Conservation (phyloP, 2,329 filamentous ascomycete species). For the Colletotrichum tabaci region DNA sequence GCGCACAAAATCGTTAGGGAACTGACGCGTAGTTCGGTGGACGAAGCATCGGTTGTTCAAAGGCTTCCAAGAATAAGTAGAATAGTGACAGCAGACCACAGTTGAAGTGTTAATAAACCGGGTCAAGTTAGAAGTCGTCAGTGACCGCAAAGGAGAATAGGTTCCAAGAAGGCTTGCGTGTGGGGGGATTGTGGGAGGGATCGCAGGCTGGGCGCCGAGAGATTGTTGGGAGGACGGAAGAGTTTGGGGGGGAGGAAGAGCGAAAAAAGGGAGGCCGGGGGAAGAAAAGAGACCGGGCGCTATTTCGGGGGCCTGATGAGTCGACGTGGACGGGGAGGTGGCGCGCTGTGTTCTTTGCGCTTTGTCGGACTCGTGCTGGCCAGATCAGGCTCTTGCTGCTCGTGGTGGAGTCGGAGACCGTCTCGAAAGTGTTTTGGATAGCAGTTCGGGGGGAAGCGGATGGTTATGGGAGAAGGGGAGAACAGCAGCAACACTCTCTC, state of each 20-base stretch:
- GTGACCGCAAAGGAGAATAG: constrained; percentile 32
- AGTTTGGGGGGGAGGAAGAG: constrained; percentile 26
- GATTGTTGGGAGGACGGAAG: constrained; percentile 32
- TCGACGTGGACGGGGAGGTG: constrained; percentile 12
- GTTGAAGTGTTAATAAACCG: constrained; percentile 33
- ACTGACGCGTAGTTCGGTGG: constrained; percentile 18
- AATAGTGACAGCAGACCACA: constrained; percentile 12
- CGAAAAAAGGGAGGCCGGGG: constrained; percentile 32
- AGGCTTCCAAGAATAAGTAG: constrained; percentile 5
- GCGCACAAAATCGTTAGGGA: constrained; percentile 8
- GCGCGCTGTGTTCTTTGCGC: constrained; percentile 32
- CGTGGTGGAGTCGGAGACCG: constrained; percentile 37
- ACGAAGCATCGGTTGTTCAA: constrained; percentile 24
- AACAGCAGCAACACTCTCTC: constrained; percentile 15
- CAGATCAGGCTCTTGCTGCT: constrained; percentile 31
- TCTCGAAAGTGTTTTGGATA: constrained; percentile 47
- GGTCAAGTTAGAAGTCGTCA: constrained; percentile 28
- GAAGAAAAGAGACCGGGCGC: constrained; percentile 11
- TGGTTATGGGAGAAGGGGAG: constrained; percentile 41
- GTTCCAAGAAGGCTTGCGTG: constrained; percentile 40
- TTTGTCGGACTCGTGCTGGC: constrained; percentile 34
- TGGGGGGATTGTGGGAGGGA: constrained; percentile 43
- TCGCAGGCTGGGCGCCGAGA: constrained; percentile 47
- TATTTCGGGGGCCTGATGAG: constrained; percentile 40
- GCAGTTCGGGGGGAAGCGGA: constrained; percentile 39